Evolutionary conservation across 2,329 filamentous ascomycete species (phyloP).

Genomic region (Chalaropsis thielavioides): DNA sequence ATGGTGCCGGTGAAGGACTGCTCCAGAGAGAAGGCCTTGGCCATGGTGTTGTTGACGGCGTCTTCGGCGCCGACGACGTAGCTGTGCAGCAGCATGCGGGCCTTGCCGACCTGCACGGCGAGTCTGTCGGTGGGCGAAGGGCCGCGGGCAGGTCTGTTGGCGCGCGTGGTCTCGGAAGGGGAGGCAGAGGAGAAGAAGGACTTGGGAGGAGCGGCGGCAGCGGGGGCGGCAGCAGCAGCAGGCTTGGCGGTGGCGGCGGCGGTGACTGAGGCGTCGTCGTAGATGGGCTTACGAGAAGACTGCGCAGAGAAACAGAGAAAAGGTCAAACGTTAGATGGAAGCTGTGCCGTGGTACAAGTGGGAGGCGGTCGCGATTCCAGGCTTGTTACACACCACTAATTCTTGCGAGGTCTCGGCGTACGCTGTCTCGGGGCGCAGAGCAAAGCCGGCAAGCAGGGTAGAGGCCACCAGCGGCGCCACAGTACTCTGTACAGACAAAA

Average conservation of each 20-base stretch:
- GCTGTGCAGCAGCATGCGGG: constrained; percentile 64
- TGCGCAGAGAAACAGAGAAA: not conserved
- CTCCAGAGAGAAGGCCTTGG: constrained; percentile 70
- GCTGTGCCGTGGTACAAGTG: not conserved
- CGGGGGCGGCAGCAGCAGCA: constrained; percentile 20
- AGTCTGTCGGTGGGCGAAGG: constrained; percentile 84
- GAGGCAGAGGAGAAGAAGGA: constrained; percentile 22
- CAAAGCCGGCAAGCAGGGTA: constrained; percentile 35
- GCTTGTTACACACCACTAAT: constrained; percentile 12
- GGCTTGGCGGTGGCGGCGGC: constrained; percentile 10
- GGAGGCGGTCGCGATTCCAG: not conserved
- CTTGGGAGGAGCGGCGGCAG: constrained; percentile 23
- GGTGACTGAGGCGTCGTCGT: constrained; percentile 44
- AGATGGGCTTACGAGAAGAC: constrained; percentile 52
- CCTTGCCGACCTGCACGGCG: constrained; percentile 64
- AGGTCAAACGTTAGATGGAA: not conserved
- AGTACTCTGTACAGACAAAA: constrained; percentile 30
- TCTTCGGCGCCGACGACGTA: constrained; percentile 64
- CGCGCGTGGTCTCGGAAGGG: constrained; percentile 22
- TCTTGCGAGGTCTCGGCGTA: constrained; percentile 36
- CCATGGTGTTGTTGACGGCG: constrained; percentile 67
- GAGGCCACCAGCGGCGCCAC: constrained; percentile 40
- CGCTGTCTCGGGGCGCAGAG: constrained; percentile 33
- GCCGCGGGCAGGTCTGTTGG: constrained; percentile 26
- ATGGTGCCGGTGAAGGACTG: constrained; percentile 79